A percentile compares a stretch with the other conserved stretches of the same genome.
Conservation (phyloP, 495 filamentous ascomycete genomes). For the Neurospora sp. region DNA sequence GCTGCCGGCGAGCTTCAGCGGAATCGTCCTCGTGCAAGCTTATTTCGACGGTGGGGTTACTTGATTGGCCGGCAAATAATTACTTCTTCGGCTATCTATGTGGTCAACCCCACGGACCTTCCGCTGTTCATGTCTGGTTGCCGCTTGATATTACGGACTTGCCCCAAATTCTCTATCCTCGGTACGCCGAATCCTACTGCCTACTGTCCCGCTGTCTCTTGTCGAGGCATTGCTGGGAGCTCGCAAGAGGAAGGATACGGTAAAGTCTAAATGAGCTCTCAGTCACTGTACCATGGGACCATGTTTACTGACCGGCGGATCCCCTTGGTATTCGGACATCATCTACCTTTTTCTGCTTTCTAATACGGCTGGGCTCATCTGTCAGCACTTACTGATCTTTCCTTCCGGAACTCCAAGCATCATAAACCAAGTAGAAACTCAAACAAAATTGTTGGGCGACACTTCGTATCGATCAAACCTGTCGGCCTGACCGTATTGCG, state of each 20-base stretch:
- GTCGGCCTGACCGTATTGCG: not conserved
- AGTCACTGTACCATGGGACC: not conserved
- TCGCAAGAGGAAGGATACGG: not conserved
- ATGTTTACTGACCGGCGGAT: not conserved
- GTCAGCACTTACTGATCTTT: not conserved
- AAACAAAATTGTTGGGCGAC: not conserved
- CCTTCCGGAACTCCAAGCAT: not conserved
- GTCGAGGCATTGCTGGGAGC: not conserved
- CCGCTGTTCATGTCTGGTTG: not conserved
- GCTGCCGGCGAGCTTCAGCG: not conserved
- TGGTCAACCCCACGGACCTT: not conserved
- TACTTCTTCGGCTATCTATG: not conserved
- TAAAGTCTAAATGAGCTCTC: not conserved
- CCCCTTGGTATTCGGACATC: not conserved
- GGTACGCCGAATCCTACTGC: not conserved
- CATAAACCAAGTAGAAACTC: not conserved
- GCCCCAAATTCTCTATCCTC: not conserved
- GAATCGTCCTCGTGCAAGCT: conserved; percentile 7
- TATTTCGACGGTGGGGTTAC: conserved; percentile 8
- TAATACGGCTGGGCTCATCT: not conserved
- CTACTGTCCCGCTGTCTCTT: not conserved
- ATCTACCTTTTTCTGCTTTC: not conserved
- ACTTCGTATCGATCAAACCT: not conserved
- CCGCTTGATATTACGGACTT: not conserved
- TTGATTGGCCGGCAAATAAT: conserved; percentile 2